Conservation (phyloP, 768 basidiomycete genomes). For the Boletales sp. region DNA sequence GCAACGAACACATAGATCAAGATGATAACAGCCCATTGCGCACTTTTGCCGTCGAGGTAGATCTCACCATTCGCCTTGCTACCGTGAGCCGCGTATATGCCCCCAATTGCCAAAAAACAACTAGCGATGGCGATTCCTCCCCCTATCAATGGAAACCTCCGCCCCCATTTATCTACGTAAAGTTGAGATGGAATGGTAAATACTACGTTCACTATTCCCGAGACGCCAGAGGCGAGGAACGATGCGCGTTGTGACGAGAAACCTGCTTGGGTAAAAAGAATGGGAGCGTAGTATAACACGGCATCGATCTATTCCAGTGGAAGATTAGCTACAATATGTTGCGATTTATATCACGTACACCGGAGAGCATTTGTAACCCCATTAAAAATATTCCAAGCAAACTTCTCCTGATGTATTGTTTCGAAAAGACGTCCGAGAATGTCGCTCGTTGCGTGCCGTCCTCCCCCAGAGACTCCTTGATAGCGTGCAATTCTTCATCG, state of each 20-base stretch:
- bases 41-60: slow-evolving; percentile 17
- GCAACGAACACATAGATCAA: slow-evolving; percentile 47
- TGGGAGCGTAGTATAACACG: slow-evolving; percentile 40
- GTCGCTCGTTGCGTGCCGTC: too few species aligned
- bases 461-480: slow-evolving; percentile 17
- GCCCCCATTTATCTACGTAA: slow-evolving; percentile 39
- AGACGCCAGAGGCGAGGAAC: slow-evolving; percentile 49
- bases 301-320: slow-evolving; percentile 22
- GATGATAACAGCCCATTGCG: slow-evolving; percentile 38
- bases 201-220: slow-evolving; percentile 42
- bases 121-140: slow-evolving; percentile 40
- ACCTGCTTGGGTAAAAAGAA: slow-evolving; percentile 49
- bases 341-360: slow-evolving; percentile 12
- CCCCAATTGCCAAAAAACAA: slow-evolving; percentile 41
- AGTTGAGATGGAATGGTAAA: slow-evolving; percentile 37
- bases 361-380: slow-evolving; percentile 44
- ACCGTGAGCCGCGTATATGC: too few species aligned
- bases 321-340: background rate
- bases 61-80: too few species aligned
- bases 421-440: slow-evolving; percentile 29
- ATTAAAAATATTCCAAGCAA: slow-evolving; percentile 29
- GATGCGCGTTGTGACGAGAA: slow-evolving; percentile 44
- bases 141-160: slow-evolving; percentile 38
- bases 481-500: slow-evolving; percentile 20
- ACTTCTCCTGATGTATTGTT: slow-evolving; percentile 31